Percentiles rank a stretch among this genome's conserved stretches.
These are phyloP conservation scores for Phytophthora crassamura DNA, from an alignment of 352 stramenopile genomes.

Conservation along the genomic window DNA sequence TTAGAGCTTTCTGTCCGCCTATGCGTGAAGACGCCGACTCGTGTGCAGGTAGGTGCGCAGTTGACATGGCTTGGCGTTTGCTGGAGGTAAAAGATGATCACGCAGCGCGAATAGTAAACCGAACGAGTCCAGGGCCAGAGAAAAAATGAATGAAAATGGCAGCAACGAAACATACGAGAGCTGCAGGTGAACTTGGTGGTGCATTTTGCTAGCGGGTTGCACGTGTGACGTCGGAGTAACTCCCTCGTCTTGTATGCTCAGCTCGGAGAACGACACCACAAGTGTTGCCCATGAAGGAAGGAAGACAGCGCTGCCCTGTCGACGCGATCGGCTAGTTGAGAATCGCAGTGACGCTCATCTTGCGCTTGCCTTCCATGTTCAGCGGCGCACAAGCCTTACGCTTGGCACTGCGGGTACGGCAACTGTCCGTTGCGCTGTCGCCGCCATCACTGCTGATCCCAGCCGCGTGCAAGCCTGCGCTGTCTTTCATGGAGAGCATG, in stretches of 20 bases:
- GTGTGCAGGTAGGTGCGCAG: conserved; percentile 22
- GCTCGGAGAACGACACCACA: conserved; percentile 10
- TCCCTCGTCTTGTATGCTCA: conserved; percentile 5
- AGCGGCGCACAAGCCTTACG: conserved; percentile 77
- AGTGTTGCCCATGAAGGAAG: conserved; percentile 6
- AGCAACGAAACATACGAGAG: conserved; percentile 8
- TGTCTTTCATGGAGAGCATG: conserved; percentile 86
- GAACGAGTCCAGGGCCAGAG: conserved; percentile 19
- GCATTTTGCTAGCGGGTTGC: conserved; percentile 20
- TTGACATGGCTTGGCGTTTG: conserved; percentile 18
- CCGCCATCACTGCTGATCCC: conserved; percentile 55
- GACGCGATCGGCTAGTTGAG: conserved; percentile 63
- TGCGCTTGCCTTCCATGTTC: conserved; percentile 72
- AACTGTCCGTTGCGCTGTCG: conserved; percentile 40
- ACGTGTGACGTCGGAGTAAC: conserved; percentile 7
- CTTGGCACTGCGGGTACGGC: conserved; percentile 49
- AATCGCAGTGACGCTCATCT: conserved; percentile 91
- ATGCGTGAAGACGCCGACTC: conserved; percentile 8
- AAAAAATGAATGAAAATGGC: conserved; percentile 34
- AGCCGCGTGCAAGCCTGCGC: conserved; percentile 26
- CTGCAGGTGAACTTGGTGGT: conserved; percentile 20
- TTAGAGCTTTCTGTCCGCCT: conserved; percentile 37
- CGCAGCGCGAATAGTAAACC: conserved; percentile 22
- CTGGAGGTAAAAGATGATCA: conserved; percentile 23
- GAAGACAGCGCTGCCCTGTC: conserved; percentile 4